Percentiles rank a stretch among this genome's conserved stretches.
These are phyloP conservation scores for Podospora pseudopauciseta DNA, from an alignment of 495 filamentous ascomycete species.

Conservation along the genomic window DNA sequence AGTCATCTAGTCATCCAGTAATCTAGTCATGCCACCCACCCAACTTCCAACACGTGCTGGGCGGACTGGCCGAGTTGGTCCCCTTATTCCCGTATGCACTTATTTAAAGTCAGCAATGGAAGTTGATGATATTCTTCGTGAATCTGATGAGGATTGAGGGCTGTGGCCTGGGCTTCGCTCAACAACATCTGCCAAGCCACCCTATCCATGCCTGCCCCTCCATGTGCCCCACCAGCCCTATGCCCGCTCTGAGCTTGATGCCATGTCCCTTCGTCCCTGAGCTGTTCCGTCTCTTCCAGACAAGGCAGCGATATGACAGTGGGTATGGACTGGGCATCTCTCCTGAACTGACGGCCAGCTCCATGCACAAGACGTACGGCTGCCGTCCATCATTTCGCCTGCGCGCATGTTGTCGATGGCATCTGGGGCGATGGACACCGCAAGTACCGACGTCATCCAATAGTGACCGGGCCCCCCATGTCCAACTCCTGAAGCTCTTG, in stretches of 20 bases:
- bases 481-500: not conserved
- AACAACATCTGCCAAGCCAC: conserved; percentile 1
- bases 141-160: not conserved
- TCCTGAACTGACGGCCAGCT: not conserved
- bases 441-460: not conserved
- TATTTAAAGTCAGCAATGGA: not conserved
- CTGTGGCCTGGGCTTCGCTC: not conserved
- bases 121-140: not conserved
- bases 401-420: not conserved
- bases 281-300: not conserved
- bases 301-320: not conserved
- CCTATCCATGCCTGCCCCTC: not conserved
- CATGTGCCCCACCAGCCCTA: not conserved
- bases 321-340: not conserved
- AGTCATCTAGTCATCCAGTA: not conserved
- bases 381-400: not conserved
- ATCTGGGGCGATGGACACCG: not conserved
- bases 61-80: not conserved
- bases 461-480: not conserved
- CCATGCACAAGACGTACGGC: not conserved
- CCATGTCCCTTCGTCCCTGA: not conserved
- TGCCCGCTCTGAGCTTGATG: not conserved
- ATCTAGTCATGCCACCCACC: conserved; percentile 8
- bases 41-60: conserved; percentile 7
- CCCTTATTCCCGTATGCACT: not conserved